Percentiles rank a stretch among this genome's conserved stretches.
Evolutionary conservation across 352 stramenopile species (phyloP).

Genomic region (Pythium oligandrum): DNA sequence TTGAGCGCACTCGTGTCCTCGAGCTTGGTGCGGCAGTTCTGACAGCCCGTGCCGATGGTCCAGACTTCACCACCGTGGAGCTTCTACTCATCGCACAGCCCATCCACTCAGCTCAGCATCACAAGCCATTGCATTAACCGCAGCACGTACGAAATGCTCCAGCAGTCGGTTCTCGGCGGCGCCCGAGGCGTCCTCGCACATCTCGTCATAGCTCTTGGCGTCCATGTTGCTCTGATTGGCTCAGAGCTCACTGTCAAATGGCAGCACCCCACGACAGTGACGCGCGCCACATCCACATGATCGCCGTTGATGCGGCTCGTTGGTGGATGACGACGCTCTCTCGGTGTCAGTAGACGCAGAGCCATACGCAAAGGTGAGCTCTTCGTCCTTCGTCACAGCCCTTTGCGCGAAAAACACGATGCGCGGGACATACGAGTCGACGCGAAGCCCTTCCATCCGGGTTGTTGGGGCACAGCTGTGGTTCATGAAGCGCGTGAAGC

Average conservation of each 20-base stretch:
- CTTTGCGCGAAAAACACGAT: constrained; percentile 47
- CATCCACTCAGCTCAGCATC: not conserved
- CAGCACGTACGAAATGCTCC: constrained; percentile 51
- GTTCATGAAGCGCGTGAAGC: constrained; percentile 70
- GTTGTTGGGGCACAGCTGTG: constrained; percentile 57
- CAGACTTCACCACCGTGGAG: constrained; percentile 68
- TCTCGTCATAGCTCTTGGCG: constrained; percentile 54
- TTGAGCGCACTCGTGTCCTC: constrained; percentile 45
- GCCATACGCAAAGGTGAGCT: constrained; percentile 69
- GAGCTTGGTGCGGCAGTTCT: constrained; percentile 44
- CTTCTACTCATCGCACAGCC: constrained; percentile 26
- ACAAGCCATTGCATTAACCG: not conserved
- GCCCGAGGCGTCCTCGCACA: constrained; percentile 54
- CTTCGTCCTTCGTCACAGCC: constrained; percentile 24
- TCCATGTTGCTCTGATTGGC: too few relatives aligned
- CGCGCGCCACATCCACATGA: constrained; percentile 1
- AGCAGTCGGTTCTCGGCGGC: constrained; percentile 61
- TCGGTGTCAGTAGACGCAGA: not conserved
- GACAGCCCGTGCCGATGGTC: constrained; percentile 53
- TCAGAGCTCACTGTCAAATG: constrained; percentile 8
- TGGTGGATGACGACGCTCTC: not conserved
- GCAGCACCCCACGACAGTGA: constrained; percentile 32
- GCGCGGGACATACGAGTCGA: constrained; percentile 53
- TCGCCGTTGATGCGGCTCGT: not conserved
- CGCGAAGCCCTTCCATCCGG: constrained; percentile 41